Evolutionary conservation across 805 yeast species (phyloP).

Genomic region (Yamadazyma laniorum): DNA sequence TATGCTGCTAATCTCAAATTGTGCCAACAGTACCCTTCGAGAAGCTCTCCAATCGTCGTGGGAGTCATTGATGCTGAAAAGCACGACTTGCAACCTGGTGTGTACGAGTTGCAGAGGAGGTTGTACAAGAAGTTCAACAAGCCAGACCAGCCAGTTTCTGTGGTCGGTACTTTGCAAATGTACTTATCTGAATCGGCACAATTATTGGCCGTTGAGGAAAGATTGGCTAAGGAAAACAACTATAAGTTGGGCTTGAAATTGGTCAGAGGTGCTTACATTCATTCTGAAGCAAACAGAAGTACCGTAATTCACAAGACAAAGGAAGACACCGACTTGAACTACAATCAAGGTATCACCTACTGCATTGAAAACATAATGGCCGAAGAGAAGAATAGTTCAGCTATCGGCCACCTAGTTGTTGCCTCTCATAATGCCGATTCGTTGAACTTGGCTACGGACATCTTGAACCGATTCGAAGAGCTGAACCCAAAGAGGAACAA

Average conservation of each 20-base stretch:
- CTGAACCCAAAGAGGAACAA: conserved; percentile 43
- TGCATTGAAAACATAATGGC: conserved; percentile 59
- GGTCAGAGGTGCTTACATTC: conserved; percentile 95
- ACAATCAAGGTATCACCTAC: conserved; percentile 64
- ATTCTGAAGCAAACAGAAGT: conserved; percentile 73
- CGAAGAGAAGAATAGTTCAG: conserved; percentile 40
- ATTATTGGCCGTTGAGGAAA: conserved; percentile 60
- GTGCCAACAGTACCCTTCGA: conserved; percentile 53
- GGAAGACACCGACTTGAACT: conserved; percentile 74
- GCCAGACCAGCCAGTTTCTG: conserved; percentile 53
- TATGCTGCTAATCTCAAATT: conserved; percentile 51
- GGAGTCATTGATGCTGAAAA: conserved; percentile 92
- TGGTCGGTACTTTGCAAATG: conserved; percentile 92
- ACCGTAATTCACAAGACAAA: conserved; percentile 72
- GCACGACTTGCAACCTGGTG: conserved; percentile 84
- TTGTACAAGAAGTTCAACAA: conserved; percentile 74
- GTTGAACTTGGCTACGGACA: conserved; percentile 65
- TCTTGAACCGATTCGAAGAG: conserved; percentile 30
- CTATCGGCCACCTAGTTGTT: conserved; percentile 76
- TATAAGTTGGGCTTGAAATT: conserved; percentile 84
- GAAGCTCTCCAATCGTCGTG: conserved; percentile 70
- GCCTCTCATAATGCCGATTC: conserved; percentile 88
- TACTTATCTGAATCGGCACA: conserved; percentile 71
- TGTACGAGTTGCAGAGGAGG: conserved; percentile 82
- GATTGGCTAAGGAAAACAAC: conserved; percentile 55